Evolutionary conservation across 2,329 filamentous ascomycete species (phyloP), one percentile per base, ranked within the genome.

Genomic region (Sclerotinia nivalis): DNA sequence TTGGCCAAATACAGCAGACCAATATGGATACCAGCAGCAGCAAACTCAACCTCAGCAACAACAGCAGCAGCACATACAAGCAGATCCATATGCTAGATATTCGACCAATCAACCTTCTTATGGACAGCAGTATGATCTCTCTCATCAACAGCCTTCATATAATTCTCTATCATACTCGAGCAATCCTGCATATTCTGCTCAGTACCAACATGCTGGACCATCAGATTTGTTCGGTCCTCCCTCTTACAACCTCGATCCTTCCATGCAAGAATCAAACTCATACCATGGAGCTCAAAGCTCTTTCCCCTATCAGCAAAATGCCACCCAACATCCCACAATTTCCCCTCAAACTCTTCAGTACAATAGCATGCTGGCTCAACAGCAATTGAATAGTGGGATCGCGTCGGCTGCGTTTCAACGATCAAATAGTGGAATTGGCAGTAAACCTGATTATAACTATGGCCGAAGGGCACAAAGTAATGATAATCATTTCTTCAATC

Each of bases 261-360:
- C 77, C 67, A 37, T 79, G 9, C 73, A 76, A 55, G 71, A 55
- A 37, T 66, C 76, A 7, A 64, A 69, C 34, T 40, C 71, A 10
- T 78, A 75, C 55, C 73, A 74, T 66, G 62, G 68, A 28, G 71
- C 72, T 34, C 73, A 75, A 28, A 72, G 55, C 59, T 70, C 77
- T 52, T 79, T 77, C 71, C 72, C 75, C 1, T 76, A 75, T 70
- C 71, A 71, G 13, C 70, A 73, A 13, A 70, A 65, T 25, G 60
- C 62, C 22, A 45, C 62, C 9, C 72, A 73, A 7, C 72, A 72
- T 59, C 55, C 72, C n/a, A 77, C 77, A 15, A 75, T 78, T 22
- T 68, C 76, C 47, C 76, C 77, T n/a, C 75, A 76, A 54, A 74
- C 71, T 66, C 75, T 78, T 49, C 76, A 78, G 55, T 78, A 77